These are phyloP conservation scores for Neopestalotiopsis sp. DNA, from an alignment of 2,329 filamentous ascomycete genomes.

Conservation along the genomic window DNA sequence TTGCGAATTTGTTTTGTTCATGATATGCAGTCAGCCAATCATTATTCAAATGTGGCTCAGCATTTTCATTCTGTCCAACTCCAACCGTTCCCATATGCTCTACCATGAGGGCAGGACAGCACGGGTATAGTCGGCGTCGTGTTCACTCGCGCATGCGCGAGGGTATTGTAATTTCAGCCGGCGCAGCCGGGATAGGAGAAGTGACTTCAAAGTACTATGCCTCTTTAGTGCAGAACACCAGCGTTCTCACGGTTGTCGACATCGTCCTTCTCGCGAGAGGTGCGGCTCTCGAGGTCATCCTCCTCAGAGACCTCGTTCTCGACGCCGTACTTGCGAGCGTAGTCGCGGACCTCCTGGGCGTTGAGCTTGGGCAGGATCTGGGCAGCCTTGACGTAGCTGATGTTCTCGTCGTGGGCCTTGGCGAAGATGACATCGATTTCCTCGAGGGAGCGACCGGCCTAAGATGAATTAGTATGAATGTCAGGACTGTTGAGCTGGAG, in stretches of 20 bases:
- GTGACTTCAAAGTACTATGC: too few relatives aligned
- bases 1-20: background rate
- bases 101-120: too few relatives aligned
- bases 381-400: conserved; percentile 63
- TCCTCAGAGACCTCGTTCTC: conserved; percentile 23
- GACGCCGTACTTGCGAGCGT: conserved; percentile 43
- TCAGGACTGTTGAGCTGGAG: fast-evolving
- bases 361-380: conserved; percentile 60
- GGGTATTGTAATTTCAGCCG: too few relatives aligned
- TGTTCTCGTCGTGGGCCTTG: conserved; percentile 63
- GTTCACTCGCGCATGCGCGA: background rate
- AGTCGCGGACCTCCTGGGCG: conserved; percentile 57
- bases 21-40: background rate
- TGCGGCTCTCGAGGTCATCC: background rate
- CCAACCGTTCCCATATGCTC: too few relatives aligned
- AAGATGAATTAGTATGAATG: background rate
- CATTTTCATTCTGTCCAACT: too few relatives aligned
- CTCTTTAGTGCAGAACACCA: background rate
- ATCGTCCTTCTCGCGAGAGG: background rate
- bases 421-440: conserved; percentile 66
- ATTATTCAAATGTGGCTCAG: too few relatives aligned
- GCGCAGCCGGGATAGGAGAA: too few relatives aligned
- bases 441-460: conserved; percentile 52
- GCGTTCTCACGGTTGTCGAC: background rate
- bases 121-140: background rate